These are phyloP conservation scores for Plasmopara muralis DNA, from an alignment of 352 stramenopile species.

Conservation along the genomic window DNA sequence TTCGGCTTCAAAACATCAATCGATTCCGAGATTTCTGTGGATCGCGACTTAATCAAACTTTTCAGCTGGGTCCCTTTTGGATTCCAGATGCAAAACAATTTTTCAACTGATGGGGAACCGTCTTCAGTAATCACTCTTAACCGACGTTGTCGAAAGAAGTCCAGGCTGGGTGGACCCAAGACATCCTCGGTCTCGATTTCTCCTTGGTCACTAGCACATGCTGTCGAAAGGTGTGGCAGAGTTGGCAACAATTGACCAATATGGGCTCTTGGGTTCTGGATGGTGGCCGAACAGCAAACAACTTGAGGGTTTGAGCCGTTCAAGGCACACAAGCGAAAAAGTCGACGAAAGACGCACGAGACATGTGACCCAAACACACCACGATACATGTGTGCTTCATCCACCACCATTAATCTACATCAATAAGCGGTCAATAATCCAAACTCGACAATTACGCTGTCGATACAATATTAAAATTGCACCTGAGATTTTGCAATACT, in stretches of 20 bases:
- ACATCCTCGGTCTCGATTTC: conserved; percentile 2
- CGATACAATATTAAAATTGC: conserved; percentile 7
- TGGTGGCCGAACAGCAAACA: conserved; percentile 95
- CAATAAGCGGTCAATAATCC: neutral
- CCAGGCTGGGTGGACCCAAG: conserved; percentile 29
- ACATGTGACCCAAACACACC: conserved; percentile 82
- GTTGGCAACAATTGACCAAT: conserved; percentile 87
- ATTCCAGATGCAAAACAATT: conserved; percentile 96
- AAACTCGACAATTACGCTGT: no score
- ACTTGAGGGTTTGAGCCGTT: conserved; percentile 85
- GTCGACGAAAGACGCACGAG: conserved; percentile 82
- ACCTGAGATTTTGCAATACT: conserved; percentile 88
- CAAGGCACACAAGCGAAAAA: conserved; percentile 84
- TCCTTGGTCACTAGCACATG: neutral
- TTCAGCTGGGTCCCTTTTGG: conserved; percentile 46
- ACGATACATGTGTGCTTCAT: conserved; percentile 94
- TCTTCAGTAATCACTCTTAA: conserved; percentile 82
- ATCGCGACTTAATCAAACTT: no score
- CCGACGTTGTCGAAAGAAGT: conserved; percentile 55
- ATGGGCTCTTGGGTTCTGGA: conserved; percentile 89
- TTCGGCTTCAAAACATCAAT: neutral
- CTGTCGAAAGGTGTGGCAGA: conserved; percentile 22
- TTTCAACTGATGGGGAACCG: conserved; percentile 85
- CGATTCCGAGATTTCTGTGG: neutral
- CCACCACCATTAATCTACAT: conserved; percentile 61